Conservation (phyloP, 129 eudicot species). For the Escallonia rubra region DNA sequence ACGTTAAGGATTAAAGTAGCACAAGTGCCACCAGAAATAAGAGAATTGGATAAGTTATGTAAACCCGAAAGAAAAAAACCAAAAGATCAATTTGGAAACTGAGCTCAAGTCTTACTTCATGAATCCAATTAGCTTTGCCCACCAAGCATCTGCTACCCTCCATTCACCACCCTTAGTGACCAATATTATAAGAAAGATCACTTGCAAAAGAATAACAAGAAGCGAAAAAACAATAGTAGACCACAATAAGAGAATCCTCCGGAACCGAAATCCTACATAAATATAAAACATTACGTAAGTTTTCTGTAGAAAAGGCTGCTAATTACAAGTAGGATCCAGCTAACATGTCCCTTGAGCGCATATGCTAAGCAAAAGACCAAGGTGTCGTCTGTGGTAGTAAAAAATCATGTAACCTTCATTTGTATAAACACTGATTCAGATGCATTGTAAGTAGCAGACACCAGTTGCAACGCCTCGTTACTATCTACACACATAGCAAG, state of each 20-base stretch:
- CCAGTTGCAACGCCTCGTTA: no score
- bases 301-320: background rate
- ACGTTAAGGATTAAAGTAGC: constrained; percentile 5
- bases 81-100: background rate
- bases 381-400: no score
- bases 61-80: constrained; percentile 1
- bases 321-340: background rate
- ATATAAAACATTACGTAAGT: background rate
- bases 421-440: no score
- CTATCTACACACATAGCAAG: no score
- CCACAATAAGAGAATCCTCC: constrained; percentile 54
- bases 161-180: constrained; percentile 48
- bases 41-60: background rate
- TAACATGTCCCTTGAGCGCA: no score
- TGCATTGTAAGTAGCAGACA: no score
- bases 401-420: no score
- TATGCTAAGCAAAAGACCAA: no score
- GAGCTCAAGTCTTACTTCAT: constrained; percentile 57
- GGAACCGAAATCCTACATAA: constrained; percentile 57
- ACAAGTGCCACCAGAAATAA: background rate
- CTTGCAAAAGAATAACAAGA: constrained; percentile 48
- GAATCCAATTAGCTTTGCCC: constrained; percentile 77
- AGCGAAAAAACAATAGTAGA: constrained; percentile 49
- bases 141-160: constrained; percentile 47
- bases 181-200: constrained; percentile 53